Percentiles rank a stretch among this genome's conserved stretches.
Conservation (phyloP, 176 grass and related monocot genomes). For the Zoysia japonica region DNA sequence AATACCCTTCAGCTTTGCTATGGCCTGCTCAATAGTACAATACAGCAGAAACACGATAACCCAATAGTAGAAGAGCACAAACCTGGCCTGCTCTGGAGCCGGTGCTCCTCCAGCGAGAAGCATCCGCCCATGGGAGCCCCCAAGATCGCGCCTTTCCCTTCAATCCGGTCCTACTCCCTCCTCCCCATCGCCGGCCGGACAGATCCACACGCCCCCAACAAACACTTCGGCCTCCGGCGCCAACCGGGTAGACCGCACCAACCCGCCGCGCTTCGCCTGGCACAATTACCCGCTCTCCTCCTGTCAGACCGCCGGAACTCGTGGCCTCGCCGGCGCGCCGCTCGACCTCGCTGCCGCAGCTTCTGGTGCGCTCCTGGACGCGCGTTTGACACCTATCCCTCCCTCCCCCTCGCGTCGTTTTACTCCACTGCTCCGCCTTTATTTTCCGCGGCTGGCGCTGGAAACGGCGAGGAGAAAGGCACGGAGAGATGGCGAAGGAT, state of each 20-base stretch:
- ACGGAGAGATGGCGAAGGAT: slow-evolving; percentile 24
- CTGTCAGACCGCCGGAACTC: not conserved
- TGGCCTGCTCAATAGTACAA: not conserved
- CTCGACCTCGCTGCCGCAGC: slow-evolving; percentile 40
- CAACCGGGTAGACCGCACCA: slow-evolving; percentile 22
- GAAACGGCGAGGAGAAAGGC: slow-evolving; percentile 23
- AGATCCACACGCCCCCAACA: slow-evolving; percentile 43
- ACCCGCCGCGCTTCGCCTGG: slow-evolving; percentile 4
- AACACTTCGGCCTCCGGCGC: slow-evolving; percentile 1
- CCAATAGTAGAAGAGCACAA: slow-evolving; percentile 21
- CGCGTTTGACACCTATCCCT: not conserved
- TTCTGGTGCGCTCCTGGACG: slow-evolving; percentile 9
- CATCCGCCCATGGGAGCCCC: slow-evolving; percentile 71
- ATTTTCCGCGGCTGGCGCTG: slow-evolving; percentile 24
- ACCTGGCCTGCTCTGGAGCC: slow-evolving; percentile 66
- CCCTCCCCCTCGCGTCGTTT: slow-evolving; percentile 18
- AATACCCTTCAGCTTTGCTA: not conserved
- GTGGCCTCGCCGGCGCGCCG: slow-evolving; percentile 1
- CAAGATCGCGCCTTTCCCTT: slow-evolving; percentile 45
- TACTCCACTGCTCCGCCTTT: slow-evolving; percentile 23
- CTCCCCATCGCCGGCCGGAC: slow-evolving; percentile 38
- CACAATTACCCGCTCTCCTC: not conserved
- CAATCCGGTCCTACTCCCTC: slow-evolving; percentile 29
- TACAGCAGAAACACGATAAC: not conserved
- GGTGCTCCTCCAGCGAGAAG: slow-evolving; percentile 82